A percentile compares a stretch with the other conserved stretches of the same genome.
Conservation (phyloP, 2,329 filamentous ascomycete genomes). For the Periconia macrospinosa region DNA sequence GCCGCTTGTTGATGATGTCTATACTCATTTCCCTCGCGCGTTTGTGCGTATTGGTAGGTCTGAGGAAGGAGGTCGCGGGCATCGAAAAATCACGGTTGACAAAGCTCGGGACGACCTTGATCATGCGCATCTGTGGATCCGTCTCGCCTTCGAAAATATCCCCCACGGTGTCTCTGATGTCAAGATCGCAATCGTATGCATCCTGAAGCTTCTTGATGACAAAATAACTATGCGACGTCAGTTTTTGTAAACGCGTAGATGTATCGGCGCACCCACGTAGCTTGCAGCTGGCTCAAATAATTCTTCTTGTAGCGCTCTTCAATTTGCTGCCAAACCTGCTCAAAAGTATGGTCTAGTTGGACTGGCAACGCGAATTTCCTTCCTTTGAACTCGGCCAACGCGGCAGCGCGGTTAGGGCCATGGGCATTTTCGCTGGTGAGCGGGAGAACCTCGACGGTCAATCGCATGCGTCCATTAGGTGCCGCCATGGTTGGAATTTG, state of each 20-base stretch:
- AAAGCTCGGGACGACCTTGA: constrained; percentile 35
- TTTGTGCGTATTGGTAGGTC: constrained; percentile 26
- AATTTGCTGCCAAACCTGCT: constrained; percentile 31
- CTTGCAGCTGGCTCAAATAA: constrained; percentile 29
- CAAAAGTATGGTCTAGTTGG: constrained; percentile 29
- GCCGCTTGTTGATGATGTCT: constrained; percentile 23
- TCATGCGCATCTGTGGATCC: constrained; percentile 25
- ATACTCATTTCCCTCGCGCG: constrained; percentile 15
- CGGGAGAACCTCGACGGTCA: constrained; percentile 32
- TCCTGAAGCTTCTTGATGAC: constrained; percentile 42
- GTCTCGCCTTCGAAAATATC: constrained; percentile 36
- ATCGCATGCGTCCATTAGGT: constrained; percentile 22
- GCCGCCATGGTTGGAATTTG: neutral
- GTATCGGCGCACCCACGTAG: constrained; percentile 14
- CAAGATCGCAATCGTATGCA: constrained; percentile 39
- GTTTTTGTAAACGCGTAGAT: neutral
- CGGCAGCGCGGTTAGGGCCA: constrained; percentile 16
- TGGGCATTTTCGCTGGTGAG: constrained; percentile 25
- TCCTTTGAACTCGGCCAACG: constrained; percentile 32
- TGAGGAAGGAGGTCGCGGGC: constrained; percentile 32
- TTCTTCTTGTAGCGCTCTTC: constrained; percentile 40
- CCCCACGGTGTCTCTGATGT: constrained; percentile 37
- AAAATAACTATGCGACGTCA: constrained; percentile 22
- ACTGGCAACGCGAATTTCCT: constrained; percentile 39
- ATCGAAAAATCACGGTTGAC: constrained; percentile 36